These are phyloP conservation scores for Coemansia sp. DNA, from an alignment of 192 early-diverging fungal species.

Conservation along the genomic window DNA sequence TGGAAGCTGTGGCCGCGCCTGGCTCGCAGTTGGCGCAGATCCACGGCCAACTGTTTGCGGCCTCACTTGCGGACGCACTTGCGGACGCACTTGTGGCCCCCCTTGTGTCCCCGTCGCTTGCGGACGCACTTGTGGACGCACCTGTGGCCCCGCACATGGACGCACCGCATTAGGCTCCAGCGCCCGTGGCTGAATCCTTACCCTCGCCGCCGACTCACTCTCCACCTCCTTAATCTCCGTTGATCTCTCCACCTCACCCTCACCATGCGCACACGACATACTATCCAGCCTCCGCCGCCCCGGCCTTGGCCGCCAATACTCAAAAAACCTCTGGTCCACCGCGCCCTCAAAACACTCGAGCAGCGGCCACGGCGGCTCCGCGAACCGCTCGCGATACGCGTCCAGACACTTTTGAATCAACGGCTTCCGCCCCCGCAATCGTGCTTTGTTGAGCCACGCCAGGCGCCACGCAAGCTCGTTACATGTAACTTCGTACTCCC, in stretches of 20 bases:
- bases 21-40: too few relatives aligned
- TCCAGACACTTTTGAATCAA: conserved; percentile 53
- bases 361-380: conserved; percentile 41
- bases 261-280: neutral
- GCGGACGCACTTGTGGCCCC: too few relatives aligned
- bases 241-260: neutral
- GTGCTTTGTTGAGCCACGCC: conserved; percentile 66
- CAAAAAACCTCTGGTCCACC: conserved; percentile 33
- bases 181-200: conserved; percentile 19
- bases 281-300: neutral
- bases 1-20: too few relatives aligned
- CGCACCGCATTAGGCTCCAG: too few relatives aligned
- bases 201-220: conserved; percentile 18
- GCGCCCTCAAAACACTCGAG: conserved; percentile 17
- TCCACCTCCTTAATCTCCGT: neutral
- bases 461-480: conserved; percentile 85
- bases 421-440: conserved; percentile 36
- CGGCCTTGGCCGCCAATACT: conserved; percentile 37
- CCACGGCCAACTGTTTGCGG: too few relatives aligned
- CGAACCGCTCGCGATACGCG: conserved; percentile 41
- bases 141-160: too few relatives aligned
- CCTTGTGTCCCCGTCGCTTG: too few relatives aligned
- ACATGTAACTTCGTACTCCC: conserved; percentile 80
- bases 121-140: too few relatives aligned
- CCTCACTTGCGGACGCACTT: too few relatives aligned